Evolutionary conservation across 768 basidiomycete genomes (phyloP).

Genomic region (Lactarius akahatsu): DNA sequence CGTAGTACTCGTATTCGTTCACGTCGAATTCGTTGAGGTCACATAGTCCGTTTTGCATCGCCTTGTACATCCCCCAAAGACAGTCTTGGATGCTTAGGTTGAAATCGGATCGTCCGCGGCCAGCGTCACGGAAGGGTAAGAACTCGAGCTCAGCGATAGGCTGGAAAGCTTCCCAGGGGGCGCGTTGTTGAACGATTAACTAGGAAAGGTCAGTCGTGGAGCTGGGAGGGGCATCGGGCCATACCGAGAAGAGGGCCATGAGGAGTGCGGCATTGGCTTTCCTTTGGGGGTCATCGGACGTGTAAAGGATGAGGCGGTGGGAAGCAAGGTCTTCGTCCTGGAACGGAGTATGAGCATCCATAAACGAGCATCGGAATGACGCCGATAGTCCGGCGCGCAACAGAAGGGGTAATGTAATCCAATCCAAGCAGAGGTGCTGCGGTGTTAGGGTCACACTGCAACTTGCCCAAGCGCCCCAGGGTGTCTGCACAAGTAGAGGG

Average conservation of each 20-base stretch:
- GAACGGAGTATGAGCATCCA: slow-evolving; percentile 23
- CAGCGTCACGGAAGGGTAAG: slow-evolving; percentile 95
- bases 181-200: slow-evolving; percentile 90
- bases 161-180: slow-evolving; percentile 94
- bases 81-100: slow-evolving; percentile 93
- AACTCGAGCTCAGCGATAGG: slow-evolving; percentile 91
- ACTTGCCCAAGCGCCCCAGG: neutral
- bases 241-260: slow-evolving; percentile 88
- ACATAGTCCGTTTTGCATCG: slow-evolving; percentile 87
- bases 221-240: slow-evolving; percentile 35
- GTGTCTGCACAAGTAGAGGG: slow-evolving; percentile 1
- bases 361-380: neutral
- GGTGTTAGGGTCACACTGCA: slow-evolving; percentile 1
- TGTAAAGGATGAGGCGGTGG: slow-evolving; percentile 84
- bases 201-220: slow-evolving; percentile 34
- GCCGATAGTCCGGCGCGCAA: slow-evolving; percentile 4
- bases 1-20: slow-evolving; percentile 91
- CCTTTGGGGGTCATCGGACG: slow-evolving; percentile 76
- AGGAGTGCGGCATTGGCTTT: slow-evolving; percentile 96
- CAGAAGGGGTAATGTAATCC: neutral
- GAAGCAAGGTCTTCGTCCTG: slow-evolving; percentile 73
- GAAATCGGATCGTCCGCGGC: slow-evolving; percentile 88
- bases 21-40: slow-evolving; percentile 94
- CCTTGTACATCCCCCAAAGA: slow-evolving; percentile 84
- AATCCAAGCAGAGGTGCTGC: slow-evolving; percentile 2